Evolutionary conservation across 2,329 filamentous ascomycete genomes (phyloP), one percentile per base, ranked within the genome.

Genomic region (Conoideocrella luteorostrata): DNA sequence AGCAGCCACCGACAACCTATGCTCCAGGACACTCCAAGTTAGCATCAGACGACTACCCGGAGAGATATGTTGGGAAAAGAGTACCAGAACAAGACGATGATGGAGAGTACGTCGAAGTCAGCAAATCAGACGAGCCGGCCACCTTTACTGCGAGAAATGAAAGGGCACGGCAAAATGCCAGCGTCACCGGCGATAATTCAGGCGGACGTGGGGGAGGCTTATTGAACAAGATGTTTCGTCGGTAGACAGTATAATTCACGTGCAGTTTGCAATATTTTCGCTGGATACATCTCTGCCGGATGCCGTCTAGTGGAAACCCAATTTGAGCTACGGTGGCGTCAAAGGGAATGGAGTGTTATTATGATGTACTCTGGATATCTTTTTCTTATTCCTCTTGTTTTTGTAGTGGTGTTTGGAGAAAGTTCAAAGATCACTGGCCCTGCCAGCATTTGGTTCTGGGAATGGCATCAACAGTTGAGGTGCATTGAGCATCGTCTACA

Each of bases 151-250:
- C 29, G n/a, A 15, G 13, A 15, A 33, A 13, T 30, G 24, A 28
- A 3, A 10, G 21, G 17, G 9, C 40, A 37, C 12, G 44, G 7
- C 49, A 52, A 26, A n/a, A n/a, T n/a, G n/a, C n/a, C n/a, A n/a
- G n/a, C 52, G 53, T 22, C 37, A 35, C 43, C 9, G 33, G 38
- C 18, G 55, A 55, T 22, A 54, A 52, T 32, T 35, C 45, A 45
- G 47, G 53, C 17, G 51, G 55, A 32, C 50, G 51, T 17, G 57
- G 61, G 23, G 56, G 56, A 13, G 55, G 59, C 18, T 47, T 66
- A 39, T 53, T 67, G 17, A 62, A 57, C 32, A 66, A 65, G 53
- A 60, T 66, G 49, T 64, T 66, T 35, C 53, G 62, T 40, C 56
- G 60, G 43, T 47, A 48, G 32, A 13, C 18, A 9, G 15, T 18